Percentiles rank a stretch among this genome's conserved stretches.
Conservation (phyloP, 2,329 filamentous ascomycete genomes). For the Nannizzia gypsea region DNA sequence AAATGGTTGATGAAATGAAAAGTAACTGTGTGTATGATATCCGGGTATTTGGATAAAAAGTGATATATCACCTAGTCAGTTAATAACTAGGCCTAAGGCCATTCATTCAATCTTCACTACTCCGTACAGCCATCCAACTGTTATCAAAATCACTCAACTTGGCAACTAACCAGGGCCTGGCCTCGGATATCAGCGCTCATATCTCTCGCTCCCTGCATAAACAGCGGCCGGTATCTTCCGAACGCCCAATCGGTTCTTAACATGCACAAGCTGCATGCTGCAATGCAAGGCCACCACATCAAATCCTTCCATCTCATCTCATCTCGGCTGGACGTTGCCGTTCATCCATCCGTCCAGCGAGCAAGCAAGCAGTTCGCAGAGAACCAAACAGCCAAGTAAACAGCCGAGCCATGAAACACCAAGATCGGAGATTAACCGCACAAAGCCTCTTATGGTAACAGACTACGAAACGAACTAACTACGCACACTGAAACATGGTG, state of each 20-base stretch:
- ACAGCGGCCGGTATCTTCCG: neutral
- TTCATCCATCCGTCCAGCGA: too few relatives aligned
- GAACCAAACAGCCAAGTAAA: neutral
- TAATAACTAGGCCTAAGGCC: neutral
- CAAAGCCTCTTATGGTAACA: too few relatives aligned
- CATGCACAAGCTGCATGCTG: neutral
- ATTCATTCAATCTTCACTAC: too few relatives aligned
- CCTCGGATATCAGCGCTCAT: neutral
- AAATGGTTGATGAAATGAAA: slow-evolving; percentile 9
- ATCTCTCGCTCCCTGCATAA: neutral
- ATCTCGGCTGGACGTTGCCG: neutral
- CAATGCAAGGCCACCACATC: neutral
- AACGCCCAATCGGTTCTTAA: neutral
- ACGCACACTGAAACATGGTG: too few relatives aligned
- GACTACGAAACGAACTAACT: too few relatives aligned
- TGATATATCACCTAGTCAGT: neutral
- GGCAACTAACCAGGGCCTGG: too few relatives aligned
- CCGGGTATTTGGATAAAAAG: neutral
- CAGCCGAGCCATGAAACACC: neutral
- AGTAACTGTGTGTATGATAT: neutral
- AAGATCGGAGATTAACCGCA: neutral
- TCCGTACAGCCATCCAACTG: too few relatives aligned
- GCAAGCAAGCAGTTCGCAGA: too few relatives aligned
- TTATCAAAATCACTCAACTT: too few relatives aligned
- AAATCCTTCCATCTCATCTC: too few relatives aligned